Evolutionary conservation across 306 rosid genomes (phyloP), one percentile per base, ranked within the genome.

Genomic region (Coriaria nepalensis): DNA sequence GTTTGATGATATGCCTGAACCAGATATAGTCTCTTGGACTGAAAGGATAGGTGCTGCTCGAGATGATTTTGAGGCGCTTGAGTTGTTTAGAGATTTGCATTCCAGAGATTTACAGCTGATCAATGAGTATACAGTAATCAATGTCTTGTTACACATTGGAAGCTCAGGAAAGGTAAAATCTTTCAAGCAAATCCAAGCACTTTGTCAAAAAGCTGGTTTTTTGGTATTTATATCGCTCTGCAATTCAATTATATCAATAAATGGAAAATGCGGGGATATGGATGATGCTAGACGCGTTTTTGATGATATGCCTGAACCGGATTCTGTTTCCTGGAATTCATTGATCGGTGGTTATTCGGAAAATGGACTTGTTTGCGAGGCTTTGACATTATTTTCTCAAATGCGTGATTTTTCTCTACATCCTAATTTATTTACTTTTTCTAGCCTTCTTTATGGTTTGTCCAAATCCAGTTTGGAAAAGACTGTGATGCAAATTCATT

Each of bases 1-100:
- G 54, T 65, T 65, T 13, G 59, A 51, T 51, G 65, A 65, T 57
- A 57, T 52, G 50, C 29, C 40, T 50, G 60, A 51, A 8, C 59
- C 35, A 33, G 34, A 40, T 10, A 34, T 33, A 46, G 55, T 39
- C 9, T 62, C 67, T 38, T 52, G 67, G 59, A 52, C 49, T 51
- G 59, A 59, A 20, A 49, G 64, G 49, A 48, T 39, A n/a, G n/a
- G 56, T 40, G 56, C 56, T 33, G 58, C 51, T 37, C 13, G 13
- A 36, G 59, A 61, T 52, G 58, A 40, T 13, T 13, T 37, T 45
- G 59, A 49, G 35, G 56, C 56, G 34, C 40, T 49, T 12, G 35
- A 49, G 9, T 15, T 56, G 32, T 45, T 45, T 5, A 45, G 37
- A 45, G 9, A 14, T 36, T 45, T 56, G n/a, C 52, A 45, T 10